phyloP scores from a whole-genome alignment of 768 basidiomycete species.

The Asterophora lycoperdoides region DNA sequence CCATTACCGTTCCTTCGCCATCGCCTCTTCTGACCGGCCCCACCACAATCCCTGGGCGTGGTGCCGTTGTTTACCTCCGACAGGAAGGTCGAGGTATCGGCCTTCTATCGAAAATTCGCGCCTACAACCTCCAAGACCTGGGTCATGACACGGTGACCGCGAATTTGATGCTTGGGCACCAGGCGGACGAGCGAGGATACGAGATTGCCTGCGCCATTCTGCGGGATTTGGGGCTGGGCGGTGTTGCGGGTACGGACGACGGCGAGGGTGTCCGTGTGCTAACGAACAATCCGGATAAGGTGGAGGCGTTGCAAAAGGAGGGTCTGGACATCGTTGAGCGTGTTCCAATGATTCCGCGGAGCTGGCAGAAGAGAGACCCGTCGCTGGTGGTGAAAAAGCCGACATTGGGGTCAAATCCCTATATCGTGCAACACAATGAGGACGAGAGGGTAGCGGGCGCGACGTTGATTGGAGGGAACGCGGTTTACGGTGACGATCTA shows the following conservation, averaged over 20 bases:
- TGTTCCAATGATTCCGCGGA: constrained; percentile 91
- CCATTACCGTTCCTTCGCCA: constrained; percentile 45
- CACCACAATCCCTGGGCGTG: constrained; percentile 72
- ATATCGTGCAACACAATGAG: constrained; percentile 22
- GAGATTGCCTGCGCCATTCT: constrained; percentile 89
- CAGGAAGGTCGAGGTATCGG: constrained; percentile 99
- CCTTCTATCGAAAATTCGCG: constrained; percentile 89
- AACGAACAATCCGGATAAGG: constrained; percentile 99
- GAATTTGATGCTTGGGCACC: constrained; percentile 91
- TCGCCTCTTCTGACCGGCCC: constrained; percentile 23
- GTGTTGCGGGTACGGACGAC: constrained; percentile 27
- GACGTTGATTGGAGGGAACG: constrained; percentile 76
- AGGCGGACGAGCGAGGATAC: constrained; percentile 91
- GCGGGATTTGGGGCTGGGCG: constrained; percentile 76
- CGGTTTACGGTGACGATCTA: constrained; percentile 77
- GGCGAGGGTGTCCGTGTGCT: constrained; percentile 66
- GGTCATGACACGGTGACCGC: constrained; percentile 99
- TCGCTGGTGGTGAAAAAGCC: constrained; percentile 24
- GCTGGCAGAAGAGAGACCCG: constrained; percentile 59
- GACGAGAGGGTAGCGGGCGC: constrained; percentile 53
- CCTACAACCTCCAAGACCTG: constrained; percentile 96
- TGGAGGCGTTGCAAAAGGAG: constrained; percentile 80
- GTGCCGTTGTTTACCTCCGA: constrained; percentile 90
- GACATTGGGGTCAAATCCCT: constrained; percentile 12
- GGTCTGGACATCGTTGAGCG: constrained; percentile 79